Evolutionary conservation across 2,329 filamentous ascomycete genomes (phyloP).

Genomic region (Pleurostoma richardsiae): DNA sequence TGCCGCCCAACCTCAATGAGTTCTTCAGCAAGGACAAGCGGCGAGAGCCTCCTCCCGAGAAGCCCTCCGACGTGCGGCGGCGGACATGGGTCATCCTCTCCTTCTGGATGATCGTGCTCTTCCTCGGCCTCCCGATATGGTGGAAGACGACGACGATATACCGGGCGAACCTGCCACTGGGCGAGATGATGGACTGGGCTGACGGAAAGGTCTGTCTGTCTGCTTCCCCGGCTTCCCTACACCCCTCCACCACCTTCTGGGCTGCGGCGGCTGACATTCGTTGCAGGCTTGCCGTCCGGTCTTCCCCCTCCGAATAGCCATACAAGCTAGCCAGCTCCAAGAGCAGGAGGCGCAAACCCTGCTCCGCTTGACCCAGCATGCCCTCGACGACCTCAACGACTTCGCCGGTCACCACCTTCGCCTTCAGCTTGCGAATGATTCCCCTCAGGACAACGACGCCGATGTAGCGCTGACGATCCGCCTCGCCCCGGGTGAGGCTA

Average conservation of each 20-base stretch:
- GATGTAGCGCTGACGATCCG: slow-evolving; percentile 65
- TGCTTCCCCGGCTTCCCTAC: not conserved
- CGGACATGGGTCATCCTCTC: slow-evolving; percentile 74
- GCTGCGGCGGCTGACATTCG: not conserved
- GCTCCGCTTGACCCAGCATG: slow-evolving; percentile 75
- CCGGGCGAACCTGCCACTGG: slow-evolving; percentile 74
- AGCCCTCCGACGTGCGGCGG: slow-evolving; percentile 59
- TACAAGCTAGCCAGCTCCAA: slow-evolving; percentile 64
- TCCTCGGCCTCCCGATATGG: slow-evolving; percentile 89
- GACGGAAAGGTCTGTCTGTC: slow-evolving; percentile 67
- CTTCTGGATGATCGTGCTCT: slow-evolving; percentile 84
- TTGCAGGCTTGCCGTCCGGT: slow-evolving; percentile 77
- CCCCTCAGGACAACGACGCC: slow-evolving; percentile 21
- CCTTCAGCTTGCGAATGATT: slow-evolving; percentile 53
- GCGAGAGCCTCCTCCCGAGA: slow-evolving; percentile 71
- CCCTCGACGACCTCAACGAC: slow-evolving; percentile 80
- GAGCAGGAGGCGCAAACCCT: slow-evolving; percentile 67
- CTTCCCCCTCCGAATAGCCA: slow-evolving; percentile 77
- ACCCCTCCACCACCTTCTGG: not conserved
- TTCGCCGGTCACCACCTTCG: slow-evolving; percentile 81
- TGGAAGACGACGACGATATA: slow-evolving; percentile 93
- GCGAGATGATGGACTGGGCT: slow-evolving; percentile 86
- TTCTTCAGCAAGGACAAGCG: slow-evolving; percentile 1
- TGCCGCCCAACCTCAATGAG: too few species aligned
- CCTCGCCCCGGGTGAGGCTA: slow-evolving; percentile 58